Base-by-base conservation (phyloP, 1,139 yeast genomes). In the Meyerozyma carpophila region DNA sequence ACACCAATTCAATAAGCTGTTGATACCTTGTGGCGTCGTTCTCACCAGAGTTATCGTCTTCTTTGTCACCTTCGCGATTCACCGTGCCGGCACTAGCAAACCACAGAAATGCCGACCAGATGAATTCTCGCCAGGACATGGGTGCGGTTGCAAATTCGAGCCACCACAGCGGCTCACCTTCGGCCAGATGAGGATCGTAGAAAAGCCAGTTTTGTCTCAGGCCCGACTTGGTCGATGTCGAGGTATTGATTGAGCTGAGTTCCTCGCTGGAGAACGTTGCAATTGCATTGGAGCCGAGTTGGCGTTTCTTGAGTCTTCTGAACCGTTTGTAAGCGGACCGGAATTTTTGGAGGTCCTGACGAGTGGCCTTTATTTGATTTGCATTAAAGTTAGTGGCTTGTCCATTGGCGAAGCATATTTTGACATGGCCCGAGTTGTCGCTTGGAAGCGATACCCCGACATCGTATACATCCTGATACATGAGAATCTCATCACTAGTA, bases 71-170 rank as follows among this genome's bases (percentile, higher is more conserved):
- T 13, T 45, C 25, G 13, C 51, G 48, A 38, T 68, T 65, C 40
- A 74, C 71, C 48, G 77, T 83, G 5, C 95, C 95, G 2, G 95
- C 94, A 29, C 88, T 79, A 2, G 93, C 91, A 84, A 90, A 84
- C 89, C 93, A 85, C 34, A 84, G 72, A 47, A 86, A 74, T 0
- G 91, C 89, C 47, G 80, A 77, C 82, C 89, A 82, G 1, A 84
- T 66, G 42, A 77, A 73, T 54, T 84, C 88, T 39, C 74, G 66
- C 81, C 90, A 78, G 1, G 88, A 73, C 21, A 76, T 58, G 1
- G 84, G 72, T 45, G 79, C 83, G 1, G 78, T 68, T 1, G 72
- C 69, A 4, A 60, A 54, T 2, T 58, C 56, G 3, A 57, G 45
- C 80, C 80, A 75, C 80, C 80, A 76, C 14, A 54, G 48, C 2